These are phyloP conservation scores for Quercus lobata DNA, from an alignment of 331 rosid genomes.

Conservation along the genomic window DNA sequence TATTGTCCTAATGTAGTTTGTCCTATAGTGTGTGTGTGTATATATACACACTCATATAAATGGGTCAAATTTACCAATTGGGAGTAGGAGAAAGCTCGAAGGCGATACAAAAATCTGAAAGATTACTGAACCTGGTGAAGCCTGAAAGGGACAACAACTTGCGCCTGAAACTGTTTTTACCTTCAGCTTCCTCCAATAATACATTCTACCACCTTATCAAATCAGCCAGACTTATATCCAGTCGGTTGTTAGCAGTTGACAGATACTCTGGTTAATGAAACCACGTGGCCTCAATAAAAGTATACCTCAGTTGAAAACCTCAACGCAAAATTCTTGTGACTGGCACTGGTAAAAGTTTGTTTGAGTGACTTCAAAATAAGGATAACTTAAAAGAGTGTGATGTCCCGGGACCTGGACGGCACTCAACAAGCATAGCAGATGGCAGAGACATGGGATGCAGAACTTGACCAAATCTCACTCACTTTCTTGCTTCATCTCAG, in stretches of 20 bases:
- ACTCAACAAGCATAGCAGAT: not conserved
- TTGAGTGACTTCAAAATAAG: not conserved
- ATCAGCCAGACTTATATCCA: not conserved
- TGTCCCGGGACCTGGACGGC: not conserved
- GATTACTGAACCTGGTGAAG: not conserved
- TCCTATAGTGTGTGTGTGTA: not conserved
- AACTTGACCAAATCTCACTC: slow-evolving; percentile 6
- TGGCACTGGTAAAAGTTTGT: slow-evolving; percentile 3
- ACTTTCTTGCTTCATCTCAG: slow-evolving; percentile 21
- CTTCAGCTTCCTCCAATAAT: not conserved
- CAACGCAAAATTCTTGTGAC: not conserved
- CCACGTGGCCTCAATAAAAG: not conserved
- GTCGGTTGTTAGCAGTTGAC: not conserved
- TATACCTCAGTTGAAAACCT: not conserved
- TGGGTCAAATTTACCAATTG: not conserved
- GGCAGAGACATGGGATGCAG: not conserved
- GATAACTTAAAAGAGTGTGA: not conserved
- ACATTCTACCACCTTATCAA: not conserved
- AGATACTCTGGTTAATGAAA: not conserved
- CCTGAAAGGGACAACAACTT: not conserved
- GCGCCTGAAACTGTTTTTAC: not conserved
- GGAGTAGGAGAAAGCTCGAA: not conserved
- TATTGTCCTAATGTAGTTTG: too few relatives aligned
- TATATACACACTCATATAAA: not conserved
- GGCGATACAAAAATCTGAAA: not conserved